phyloP scores from a whole-genome alignment of 257 asterid species.

The Marsdenia floribunda region DNA sequence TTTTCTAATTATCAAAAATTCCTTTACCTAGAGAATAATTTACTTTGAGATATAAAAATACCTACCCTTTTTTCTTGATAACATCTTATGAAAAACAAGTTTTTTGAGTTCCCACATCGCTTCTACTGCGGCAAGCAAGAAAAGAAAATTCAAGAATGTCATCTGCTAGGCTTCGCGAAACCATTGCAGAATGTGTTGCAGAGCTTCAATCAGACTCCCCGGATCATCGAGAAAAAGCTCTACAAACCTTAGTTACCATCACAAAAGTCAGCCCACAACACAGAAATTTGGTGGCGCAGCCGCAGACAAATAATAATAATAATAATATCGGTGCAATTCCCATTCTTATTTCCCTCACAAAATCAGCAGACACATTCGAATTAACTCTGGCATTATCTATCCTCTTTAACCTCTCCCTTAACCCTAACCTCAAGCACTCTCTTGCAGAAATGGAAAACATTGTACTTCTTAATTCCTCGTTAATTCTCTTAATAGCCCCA shows the following conservation, averaged over 20 bases:
- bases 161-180: slow-evolving; percentile 28
- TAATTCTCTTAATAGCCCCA: too few relatives aligned
- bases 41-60: too few relatives aligned
- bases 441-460: slow-evolving; percentile 55
- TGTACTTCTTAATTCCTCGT: slow-evolving; percentile 34
- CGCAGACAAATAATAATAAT: too few relatives aligned
- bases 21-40: too few relatives aligned
- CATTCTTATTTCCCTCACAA: slow-evolving; percentile 41
- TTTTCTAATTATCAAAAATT: too few relatives aligned
- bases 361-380: slow-evolving; percentile 25
- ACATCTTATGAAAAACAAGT: not conserved
- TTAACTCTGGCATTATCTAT: slow-evolving; percentile 46
- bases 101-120: too few relatives aligned
- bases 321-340: slow-evolving; percentile 34
- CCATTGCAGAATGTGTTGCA: slow-evolving; percentile 43
- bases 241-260: slow-evolving; percentile 48
- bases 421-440: slow-evolving; percentile 52
- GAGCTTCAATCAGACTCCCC: slow-evolving; percentile 31
- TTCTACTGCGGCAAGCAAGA: not conserved
- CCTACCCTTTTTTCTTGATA: not conserved
- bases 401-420: slow-evolving; percentile 68
- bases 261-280: slow-evolving; percentile 72
- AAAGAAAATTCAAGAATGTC: not conserved
- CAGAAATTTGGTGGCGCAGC: slow-evolving; percentile 52
- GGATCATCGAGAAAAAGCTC: slow-evolving; percentile 38